Base-by-base conservation (phyloP, 2,329 filamentous ascomycete species). In the Ambrosiella beaveri region DNA sequence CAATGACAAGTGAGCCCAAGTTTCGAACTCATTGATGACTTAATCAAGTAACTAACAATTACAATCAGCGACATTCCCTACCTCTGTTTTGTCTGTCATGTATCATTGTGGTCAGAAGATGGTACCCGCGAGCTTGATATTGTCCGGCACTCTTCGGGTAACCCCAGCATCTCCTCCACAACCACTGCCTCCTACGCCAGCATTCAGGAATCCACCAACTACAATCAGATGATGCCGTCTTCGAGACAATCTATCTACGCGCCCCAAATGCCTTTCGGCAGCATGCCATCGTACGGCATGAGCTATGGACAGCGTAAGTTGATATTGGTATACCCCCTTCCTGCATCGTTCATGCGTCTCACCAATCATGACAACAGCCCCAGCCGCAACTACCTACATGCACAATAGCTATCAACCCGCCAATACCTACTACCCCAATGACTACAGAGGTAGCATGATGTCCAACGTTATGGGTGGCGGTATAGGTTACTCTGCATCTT, bases 111-210 rank as follows among this genome's bases (percentile, higher is more conserved):
- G 73, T 82, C 80, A 54, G 81, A 84, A 63, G 78, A 82, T 50
- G 79, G 81, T 15, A 73, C 76, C 0, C 75, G 80, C 59, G 82
- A 84, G 69, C 81, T 84, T 38, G 84, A 84, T 58, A 75, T 85
- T 60, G 76, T 82, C 27, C 80, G 83, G 66, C 76, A 78, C 55
- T 79, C 76, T 1, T 81, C 81, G 61, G 80, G 79, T 35, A 77
- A 76, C 2, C 87, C 88, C 1, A 88, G 86, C 12, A 95, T 95
- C 65, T 87, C 84, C 2, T 85, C 86, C 3, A 87, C 87, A 7
- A 86, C 85, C 7, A 84, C 85, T 3, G 61, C 54, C n/a, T 62
- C 59, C n/a, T 62, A 58, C 44, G 60, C 54, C 63, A 62, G 63
- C 62, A 61, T 70, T 62, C 62, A 64, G 44, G 58, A 62, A 35